Evolutionary conservation across 371 early-diverging fungal species (phyloP).

Genomic region (Chytridiales sp.): DNA sequence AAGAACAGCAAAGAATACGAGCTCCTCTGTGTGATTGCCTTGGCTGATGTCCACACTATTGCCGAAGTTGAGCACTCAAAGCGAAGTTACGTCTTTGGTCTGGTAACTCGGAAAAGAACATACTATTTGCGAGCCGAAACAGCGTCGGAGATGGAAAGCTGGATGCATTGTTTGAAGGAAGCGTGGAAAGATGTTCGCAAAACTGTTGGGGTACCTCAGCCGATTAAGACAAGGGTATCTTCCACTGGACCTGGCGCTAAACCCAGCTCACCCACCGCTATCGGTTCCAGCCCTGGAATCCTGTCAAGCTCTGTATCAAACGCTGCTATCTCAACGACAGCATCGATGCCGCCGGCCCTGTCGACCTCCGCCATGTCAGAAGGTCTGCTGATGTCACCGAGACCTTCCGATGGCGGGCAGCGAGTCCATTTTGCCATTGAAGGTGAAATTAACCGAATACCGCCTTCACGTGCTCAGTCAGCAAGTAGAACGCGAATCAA

Average conservation of each 20-base stretch:
- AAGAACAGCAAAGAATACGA: conserved; percentile 87
- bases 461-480: no score
- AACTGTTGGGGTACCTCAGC: conserved; percentile 18
- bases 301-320: conserved; percentile 2
- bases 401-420: no score
- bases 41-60: conserved; percentile 71
- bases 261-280: conserved; percentile 5
- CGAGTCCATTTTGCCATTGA: no score
- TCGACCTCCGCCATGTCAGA: no score
- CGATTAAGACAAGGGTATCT: no score
- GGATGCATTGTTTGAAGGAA: conserved; percentile 50
- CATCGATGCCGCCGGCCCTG: no score
- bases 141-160: conserved; percentile 66
- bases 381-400: no score
- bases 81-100: conserved; percentile 69
- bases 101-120: conserved; percentile 72
- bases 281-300: conserved; percentile 9
- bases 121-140: conserved; percentile 71
- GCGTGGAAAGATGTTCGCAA: conserved; percentile 23
- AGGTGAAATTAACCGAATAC: no score
- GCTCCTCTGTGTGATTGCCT: conserved; percentile 68
- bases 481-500: no score
- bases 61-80: conserved; percentile 71
- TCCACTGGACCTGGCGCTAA: no score
- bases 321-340: no score